phyloP scores from a whole-genome alignment of 495 filamentous ascomycete genomes.

The Xylaria palmicola region DNA sequence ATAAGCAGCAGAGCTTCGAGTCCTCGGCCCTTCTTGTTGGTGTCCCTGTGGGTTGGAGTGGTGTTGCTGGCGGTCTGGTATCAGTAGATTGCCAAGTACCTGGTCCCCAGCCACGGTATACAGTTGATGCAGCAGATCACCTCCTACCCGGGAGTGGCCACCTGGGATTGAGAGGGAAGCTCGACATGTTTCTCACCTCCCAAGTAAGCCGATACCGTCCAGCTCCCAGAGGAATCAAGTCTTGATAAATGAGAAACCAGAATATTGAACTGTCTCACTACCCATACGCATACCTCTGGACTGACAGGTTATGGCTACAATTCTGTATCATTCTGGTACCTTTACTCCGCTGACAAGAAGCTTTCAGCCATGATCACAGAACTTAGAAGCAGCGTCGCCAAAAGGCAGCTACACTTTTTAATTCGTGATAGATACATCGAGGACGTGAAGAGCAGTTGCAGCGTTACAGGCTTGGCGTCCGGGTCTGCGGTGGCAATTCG shows the following conservation, averaged over 20 bases:
- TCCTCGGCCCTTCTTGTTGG: slow-evolving; percentile 68
- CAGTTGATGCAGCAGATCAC: slow-evolving; percentile 59
- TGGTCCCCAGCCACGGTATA: slow-evolving; percentile 53
- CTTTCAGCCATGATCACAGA: slow-evolving; percentile 69
- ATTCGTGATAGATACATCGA: slow-evolving; percentile 17
- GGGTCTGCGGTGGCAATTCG: slow-evolving; percentile 48
- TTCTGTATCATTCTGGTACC: slow-evolving; percentile 78
- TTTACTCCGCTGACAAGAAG: slow-evolving; percentile 59
- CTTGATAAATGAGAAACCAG: slow-evolving; percentile 28
- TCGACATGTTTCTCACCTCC: slow-evolving; percentile 55
- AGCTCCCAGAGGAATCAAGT: background rate
- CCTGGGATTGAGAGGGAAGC: slow-evolving; percentile 55
- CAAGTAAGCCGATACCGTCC: slow-evolving; percentile 35
- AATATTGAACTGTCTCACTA: slow-evolving; percentile 51
- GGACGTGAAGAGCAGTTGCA: background rate
- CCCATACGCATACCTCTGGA: slow-evolving; percentile 66
- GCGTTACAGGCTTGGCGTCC: slow-evolving; percentile 13
- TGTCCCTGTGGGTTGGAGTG: slow-evolving; percentile 62
- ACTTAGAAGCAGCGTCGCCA: slow-evolving; percentile 77
- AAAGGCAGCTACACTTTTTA: slow-evolving; percentile 64
- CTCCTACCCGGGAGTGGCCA: slow-evolving; percentile 49
- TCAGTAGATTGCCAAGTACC: slow-evolving; percentile 36
- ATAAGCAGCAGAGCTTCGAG: slow-evolving; percentile 61
- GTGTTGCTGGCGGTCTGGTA: slow-evolving; percentile 51
- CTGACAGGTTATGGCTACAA: slow-evolving; percentile 70